These are phyloP conservation scores for Trichophyton verrucosum DNA, from an alignment of 2,329 filamentous ascomycete species.

Conservation along the genomic window DNA sequence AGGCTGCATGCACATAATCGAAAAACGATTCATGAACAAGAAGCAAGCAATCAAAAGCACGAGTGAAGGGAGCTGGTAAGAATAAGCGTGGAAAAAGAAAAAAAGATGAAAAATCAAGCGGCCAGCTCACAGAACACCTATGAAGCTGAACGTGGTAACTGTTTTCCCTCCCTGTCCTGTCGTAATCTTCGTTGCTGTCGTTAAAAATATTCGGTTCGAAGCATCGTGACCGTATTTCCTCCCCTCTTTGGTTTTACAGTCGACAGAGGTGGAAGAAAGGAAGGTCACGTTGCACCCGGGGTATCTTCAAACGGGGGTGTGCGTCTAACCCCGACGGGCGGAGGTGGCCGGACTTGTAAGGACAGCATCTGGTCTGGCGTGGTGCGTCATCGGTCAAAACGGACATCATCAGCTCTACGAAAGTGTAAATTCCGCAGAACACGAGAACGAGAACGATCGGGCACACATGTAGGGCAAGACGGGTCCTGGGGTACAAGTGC, in stretches of 20 bases:
- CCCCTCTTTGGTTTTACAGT: neutral
- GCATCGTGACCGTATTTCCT: neutral
- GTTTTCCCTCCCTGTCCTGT: neutral
- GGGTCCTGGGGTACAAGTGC: neutral
- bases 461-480: neutral
- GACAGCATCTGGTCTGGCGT: neutral
- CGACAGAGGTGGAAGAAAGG: neutral
- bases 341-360: neutral
- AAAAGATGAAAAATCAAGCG: neutral
- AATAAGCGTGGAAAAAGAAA: neutral
- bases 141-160: neutral
- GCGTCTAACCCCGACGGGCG: neutral
- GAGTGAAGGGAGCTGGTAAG: neutral
- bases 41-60: neutral
- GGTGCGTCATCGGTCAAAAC: neutral
- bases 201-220: neutral
- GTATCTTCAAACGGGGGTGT: neutral
- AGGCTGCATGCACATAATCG: neutral
- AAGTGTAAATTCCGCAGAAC: neutral
- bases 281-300: neutral
- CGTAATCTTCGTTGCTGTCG: neutral
- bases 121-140: neutral
- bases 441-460: neutral
- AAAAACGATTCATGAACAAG: neutral
- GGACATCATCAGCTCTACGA: neutral